Conservation (phyloP, 495 filamentous ascomycete genomes). For the Friedmanniomyces simplex region DNA sequence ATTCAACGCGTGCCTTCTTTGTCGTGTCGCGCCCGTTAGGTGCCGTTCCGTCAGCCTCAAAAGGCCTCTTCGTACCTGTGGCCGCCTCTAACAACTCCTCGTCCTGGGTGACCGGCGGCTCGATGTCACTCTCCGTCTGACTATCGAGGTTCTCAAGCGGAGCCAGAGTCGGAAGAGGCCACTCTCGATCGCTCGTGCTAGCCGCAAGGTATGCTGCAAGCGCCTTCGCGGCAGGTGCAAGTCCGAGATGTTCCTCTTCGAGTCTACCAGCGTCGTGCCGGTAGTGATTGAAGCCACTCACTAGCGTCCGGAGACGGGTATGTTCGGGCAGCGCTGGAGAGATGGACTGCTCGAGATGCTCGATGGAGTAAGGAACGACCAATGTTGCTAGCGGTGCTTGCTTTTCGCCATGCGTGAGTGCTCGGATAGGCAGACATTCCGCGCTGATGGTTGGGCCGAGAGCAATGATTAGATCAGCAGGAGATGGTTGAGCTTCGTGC, state of each 20-base stretch:
- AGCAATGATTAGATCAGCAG: constrained; percentile 42
- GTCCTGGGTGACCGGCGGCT: background rate
- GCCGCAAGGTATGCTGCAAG: constrained; percentile 5
- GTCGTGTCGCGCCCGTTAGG: background rate
- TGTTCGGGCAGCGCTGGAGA: constrained; percentile 26
- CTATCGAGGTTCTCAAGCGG: constrained; percentile 13
- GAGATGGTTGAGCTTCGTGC: constrained; percentile 31
- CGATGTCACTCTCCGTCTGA: constrained; percentile 19
- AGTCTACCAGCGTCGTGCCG: constrained; percentile 10
- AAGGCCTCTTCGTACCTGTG: background rate
- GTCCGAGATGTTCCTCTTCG: constrained; percentile 1
- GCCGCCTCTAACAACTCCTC: background rate
- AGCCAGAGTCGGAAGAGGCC: constrained; percentile 6
- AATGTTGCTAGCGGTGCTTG: constrained; percentile 44
- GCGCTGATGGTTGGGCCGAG: constrained; percentile 42
- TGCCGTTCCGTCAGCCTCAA: background rate
- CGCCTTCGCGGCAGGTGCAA: background rate
- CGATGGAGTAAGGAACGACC: constrained; percentile 43
- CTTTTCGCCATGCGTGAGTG: constrained; percentile 30
- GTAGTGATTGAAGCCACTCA: constrained; percentile 13
- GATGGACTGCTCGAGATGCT: constrained; percentile 47
- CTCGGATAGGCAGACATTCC: constrained; percentile 15
- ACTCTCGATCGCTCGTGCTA: background rate
- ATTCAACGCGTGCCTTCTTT: constrained; percentile 2
- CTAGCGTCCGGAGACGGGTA: constrained; percentile 19